Percentiles rank a stretch among this genome's conserved stretches.
Conservation (phyloP, 805 yeast species). For the Tetrapisispora nanseiensis region DNA sequence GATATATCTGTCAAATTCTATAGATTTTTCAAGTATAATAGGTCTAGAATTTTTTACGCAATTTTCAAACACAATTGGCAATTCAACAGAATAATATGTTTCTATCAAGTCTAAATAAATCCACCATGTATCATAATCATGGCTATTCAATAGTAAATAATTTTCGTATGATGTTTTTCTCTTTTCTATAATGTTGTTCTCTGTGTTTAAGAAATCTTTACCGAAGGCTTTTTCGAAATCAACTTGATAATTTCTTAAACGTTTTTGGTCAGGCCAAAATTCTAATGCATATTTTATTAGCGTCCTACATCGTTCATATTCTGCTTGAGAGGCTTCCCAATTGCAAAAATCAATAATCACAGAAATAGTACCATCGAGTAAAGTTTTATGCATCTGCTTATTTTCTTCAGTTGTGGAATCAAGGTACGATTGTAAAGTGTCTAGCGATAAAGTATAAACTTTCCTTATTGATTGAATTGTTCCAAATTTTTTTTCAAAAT, state of each 20-base stretch:
- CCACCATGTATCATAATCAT: slow-evolving; percentile 82
- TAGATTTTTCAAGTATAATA: slow-evolving; percentile 29
- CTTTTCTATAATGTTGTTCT: slow-evolving; percentile 41
- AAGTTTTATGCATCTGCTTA: slow-evolving; percentile 14
- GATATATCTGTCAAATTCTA: slow-evolving; percentile 60
- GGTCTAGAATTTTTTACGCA: slow-evolving; percentile 16
- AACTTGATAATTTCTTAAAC: slow-evolving; percentile 36
- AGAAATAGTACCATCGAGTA: slow-evolving; percentile 28
- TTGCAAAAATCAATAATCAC: slow-evolving; percentile 42
- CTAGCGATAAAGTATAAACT: slow-evolving; percentile 60
- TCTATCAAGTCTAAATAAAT: slow-evolving; percentile 45
- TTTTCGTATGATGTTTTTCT: slow-evolving; percentile 48
- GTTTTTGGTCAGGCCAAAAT: slow-evolving; percentile 32
- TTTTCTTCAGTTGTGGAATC: slow-evolving; percentile 7
- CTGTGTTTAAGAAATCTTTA: slow-evolving; percentile 38
- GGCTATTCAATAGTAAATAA: slow-evolving; percentile 36
- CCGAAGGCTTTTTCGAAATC: slow-evolving; percentile 63
- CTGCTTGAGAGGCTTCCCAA: slow-evolving; percentile 57
- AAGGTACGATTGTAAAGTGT: slow-evolving; percentile 32
- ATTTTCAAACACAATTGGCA: slow-evolving; percentile 8
- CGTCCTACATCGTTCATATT: slow-evolving; percentile 52
- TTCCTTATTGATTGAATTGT: slow-evolving; percentile 41
- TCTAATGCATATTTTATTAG: slow-evolving; percentile 45
- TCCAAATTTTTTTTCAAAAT: slow-evolving; percentile 53
- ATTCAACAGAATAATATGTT: slow-evolving; percentile 22